These are phyloP conservation scores for Pleurotus platypus DNA, from an alignment of 768 basidiomycete species.

Conservation along the genomic window DNA sequence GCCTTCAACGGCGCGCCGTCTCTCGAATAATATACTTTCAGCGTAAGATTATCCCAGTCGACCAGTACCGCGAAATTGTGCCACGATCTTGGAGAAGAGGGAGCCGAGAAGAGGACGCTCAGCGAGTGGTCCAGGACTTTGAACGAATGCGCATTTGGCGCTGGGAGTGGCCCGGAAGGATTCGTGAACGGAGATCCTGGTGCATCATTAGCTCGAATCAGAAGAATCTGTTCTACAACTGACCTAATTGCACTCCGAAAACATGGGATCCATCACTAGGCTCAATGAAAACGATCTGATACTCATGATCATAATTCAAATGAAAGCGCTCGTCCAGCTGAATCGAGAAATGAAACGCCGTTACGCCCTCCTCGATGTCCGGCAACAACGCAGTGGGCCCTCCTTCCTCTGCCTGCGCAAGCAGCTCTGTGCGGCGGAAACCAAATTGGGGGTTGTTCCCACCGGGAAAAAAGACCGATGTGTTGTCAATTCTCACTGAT, in stretches of 20 bases:
- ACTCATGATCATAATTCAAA: slow-evolving; percentile 43
- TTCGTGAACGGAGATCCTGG: slow-evolving; percentile 56
- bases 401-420: slow-evolving; percentile 39
- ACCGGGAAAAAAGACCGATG: slow-evolving; percentile 51
- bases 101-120: slow-evolving; percentile 46
- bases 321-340: slow-evolving; percentile 32
- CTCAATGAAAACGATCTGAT: slow-evolving; percentile 64
- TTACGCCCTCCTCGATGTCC: slow-evolving; percentile 38
- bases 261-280: slow-evolving; percentile 56
- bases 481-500: slow-evolving; percentile 50
- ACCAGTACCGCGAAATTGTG: slow-evolving; percentile 62
- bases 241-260: slow-evolving; percentile 58
- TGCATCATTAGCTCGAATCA: background rate
- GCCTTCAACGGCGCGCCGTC: slow-evolving; percentile 22
- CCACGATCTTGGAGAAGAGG: slow-evolving; percentile 42
- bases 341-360: slow-evolving; percentile 51
- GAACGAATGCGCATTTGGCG: slow-evolving; percentile 40
- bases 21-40: slow-evolving; percentile 49
- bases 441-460: slow-evolving; percentile 45
- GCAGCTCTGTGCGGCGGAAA: slow-evolving; percentile 58
- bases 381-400: slow-evolving; percentile 33
- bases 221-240: slow-evolving; percentile 7
- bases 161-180: slow-evolving; percentile 41
- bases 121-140: slow-evolving; percentile 57
- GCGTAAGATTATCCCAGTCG: slow-evolving; percentile 49